These are phyloP conservation scores for Phytomonas francai DNA, from an alignment of 208 protist genomes.

Conservation along the genomic window DNA sequence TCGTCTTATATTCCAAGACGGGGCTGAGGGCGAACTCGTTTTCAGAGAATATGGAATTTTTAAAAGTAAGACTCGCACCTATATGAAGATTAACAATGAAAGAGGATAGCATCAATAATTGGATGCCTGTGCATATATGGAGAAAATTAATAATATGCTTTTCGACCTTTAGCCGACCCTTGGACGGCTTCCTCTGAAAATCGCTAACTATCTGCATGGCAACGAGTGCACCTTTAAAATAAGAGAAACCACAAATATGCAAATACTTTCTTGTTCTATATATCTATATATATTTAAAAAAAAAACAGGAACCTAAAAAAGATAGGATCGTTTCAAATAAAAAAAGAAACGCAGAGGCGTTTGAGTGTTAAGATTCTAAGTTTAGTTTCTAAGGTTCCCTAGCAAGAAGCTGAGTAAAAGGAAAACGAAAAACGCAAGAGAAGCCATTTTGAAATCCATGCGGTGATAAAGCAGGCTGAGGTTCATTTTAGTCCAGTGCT, in stretches of 20 bases:
- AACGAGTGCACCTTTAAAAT: slow-evolving; percentile 3
- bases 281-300: slow-evolving; percentile 14
- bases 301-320: neutral
- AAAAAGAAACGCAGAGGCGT: neutral
- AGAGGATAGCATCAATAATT: slow-evolving; percentile 45
- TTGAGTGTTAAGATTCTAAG: neutral
- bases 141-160: slow-evolving; percentile 47
- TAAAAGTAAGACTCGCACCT: slow-evolving; percentile 39
- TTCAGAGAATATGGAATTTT: slow-evolving; percentile 27
- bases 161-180: slow-evolving; percentile 55
- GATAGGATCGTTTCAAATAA: neutral
- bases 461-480: neutral
- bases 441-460: neutral
- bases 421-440: neutral
- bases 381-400: neutral
- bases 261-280: neutral
- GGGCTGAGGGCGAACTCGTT: slow-evolving; percentile 31
- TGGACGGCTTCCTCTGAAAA: slow-evolving; percentile 55
- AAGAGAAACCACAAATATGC: neutral
- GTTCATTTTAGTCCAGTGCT: neutral
- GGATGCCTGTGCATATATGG: slow-evolving; percentile 43
- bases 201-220: slow-evolving; percentile 73
- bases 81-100: slow-evolving; percentile 39
- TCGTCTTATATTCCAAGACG: slow-evolving; percentile 35
- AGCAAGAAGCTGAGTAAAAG: neutral